Evolutionary conservation across 495 filamentous ascomycete genomes (phyloP), one percentile per base, ranked within the genome.

Genomic region (Neurospora sp.): DNA sequence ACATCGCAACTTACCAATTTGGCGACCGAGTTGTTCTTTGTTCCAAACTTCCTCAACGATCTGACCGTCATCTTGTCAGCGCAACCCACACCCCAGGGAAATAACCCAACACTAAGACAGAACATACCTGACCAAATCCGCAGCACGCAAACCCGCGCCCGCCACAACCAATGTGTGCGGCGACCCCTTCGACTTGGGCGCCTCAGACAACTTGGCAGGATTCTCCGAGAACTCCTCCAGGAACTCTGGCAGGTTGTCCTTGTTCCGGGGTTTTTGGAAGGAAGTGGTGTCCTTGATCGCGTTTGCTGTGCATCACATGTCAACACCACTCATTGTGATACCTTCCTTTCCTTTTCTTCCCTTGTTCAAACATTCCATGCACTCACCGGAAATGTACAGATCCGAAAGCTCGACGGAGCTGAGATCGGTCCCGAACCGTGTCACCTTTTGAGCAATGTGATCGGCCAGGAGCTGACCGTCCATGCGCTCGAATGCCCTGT

Each of bases 81-180:
- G 3, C 12, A 10, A 42, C 53, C 18, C 70, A 37, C 71, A 61
- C 1, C 40, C 37, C 40, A 27, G 18, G 69, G 7, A 31, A 37
- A 72, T 9, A 22, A 22, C 38, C 12, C 18, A n/a, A 68, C 9
- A 40, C 35, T 4, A 14, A 6, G 2, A 42, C 8, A 61, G 40
- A 6, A 20, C 74, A 8, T 83, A 92, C 90, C 92, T 88, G 3
- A 91, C 87, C 27, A 95, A 74, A 78, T 97, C 90, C 1, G 93
- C 93, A 3, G 95, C 92, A 74, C 95, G 86, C 40, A 97, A 82
- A 0, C 91, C 95, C n/a, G 93, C 92, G 18, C 84, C 85, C 8
- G 94, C 89, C 5, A 97, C 84, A 61, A 97, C 88, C 61, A 98
- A 80, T 3, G 95, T 98, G 79, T 97, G 94, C 18, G 96, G 96